Conservation (phyloP, 2,329 filamentous ascomycete genomes). For the Hyphodiscus sp. region DNA sequence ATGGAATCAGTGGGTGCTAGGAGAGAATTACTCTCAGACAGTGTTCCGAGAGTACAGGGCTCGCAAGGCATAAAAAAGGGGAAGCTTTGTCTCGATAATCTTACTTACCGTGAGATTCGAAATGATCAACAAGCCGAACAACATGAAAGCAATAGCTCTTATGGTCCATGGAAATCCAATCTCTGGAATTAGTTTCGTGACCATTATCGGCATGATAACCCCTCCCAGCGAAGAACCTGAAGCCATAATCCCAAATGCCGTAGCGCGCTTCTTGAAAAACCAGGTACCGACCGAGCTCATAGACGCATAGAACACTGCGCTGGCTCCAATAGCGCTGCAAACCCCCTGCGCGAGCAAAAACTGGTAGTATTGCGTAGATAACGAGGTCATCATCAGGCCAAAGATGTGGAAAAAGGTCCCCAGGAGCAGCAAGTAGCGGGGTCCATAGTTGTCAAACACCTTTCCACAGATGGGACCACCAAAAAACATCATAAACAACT, state of each 20-base stretch:
- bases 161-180: conserved; percentile 53
- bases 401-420: conserved; percentile 52
- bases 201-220: conserved; percentile 57
- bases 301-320: conserved; percentile 37
- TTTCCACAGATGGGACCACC: conserved; percentile 54
- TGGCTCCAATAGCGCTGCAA: conserved; percentile 37
- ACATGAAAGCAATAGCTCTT: conserved; percentile 48
- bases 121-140: conserved; percentile 46
- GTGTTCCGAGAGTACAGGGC: no score
- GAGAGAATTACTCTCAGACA: no score
- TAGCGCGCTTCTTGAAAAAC: conserved; percentile 39
- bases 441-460: conserved; percentile 56
- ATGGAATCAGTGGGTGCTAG: no score
- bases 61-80: no score
- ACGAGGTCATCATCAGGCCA: conserved; percentile 55
- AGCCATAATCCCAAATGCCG: conserved; percentile 41
- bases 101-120: conserved; percentile 38
- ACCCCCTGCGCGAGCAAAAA: conserved; percentile 43
- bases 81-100: no score
- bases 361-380: conserved; percentile 49
- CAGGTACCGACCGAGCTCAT: conserved; percentile 38
- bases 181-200: conserved; percentile 44
- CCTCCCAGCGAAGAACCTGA: conserved; percentile 44
- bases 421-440: conserved; percentile 44
- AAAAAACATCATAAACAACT: conserved; percentile 9